Conservation (phyloP, 176 grass and related monocot species). For the sorghum (Sorghum bicolor) region DNA sequence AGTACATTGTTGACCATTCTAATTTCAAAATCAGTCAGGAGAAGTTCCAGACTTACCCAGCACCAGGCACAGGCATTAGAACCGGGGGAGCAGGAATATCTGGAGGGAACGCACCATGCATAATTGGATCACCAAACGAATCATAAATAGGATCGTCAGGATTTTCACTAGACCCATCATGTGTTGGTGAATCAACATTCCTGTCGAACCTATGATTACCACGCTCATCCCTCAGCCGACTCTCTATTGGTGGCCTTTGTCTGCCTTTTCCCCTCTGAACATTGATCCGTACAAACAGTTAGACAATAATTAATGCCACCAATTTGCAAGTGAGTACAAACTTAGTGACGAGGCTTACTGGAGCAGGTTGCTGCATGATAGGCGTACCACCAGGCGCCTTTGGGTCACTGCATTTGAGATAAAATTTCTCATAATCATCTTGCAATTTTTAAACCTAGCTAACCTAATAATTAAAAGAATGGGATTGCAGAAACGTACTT, state of each 20-base stretch:
- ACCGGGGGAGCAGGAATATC: conserved; percentile 83
- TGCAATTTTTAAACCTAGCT: conserved; percentile 20
- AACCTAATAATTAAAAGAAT: conserved; percentile 2
- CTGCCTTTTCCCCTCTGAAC: conserved; percentile 70
- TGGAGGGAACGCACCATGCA: conserved; percentile 61
- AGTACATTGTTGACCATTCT: neutral
- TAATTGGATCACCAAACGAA: conserved; percentile 59
- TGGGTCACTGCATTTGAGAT: conserved; percentile 73
- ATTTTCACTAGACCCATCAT: conserved; percentile 55
- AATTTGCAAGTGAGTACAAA: conserved; percentile 29
- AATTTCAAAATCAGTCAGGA: conserved; percentile 18
- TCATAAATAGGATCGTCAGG: conserved; percentile 69
- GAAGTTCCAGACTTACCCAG: conserved; percentile 63
- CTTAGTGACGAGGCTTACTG: conserved; percentile 43
- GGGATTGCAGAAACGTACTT: conserved; percentile 57
- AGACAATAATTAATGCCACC: conserved; percentile 10
- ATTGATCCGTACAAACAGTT: conserved; percentile 20
- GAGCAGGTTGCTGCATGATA: conserved; percentile 87
- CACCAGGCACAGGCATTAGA: conserved; percentile 94
- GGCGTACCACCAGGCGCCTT: conserved; percentile 93
- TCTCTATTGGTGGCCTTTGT: conserved; percentile 52
- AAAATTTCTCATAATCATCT: conserved; percentile 28
- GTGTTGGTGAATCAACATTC: conserved; percentile 55
- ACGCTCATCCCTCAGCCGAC: conserved; percentile 80
- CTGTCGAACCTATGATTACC: conserved; percentile 51